A percentile compares a stretch with the other conserved stretches of the same genome.
phyloP scores from a whole-genome alignment of 2,329 filamentous ascomycete genomes.

The Passalora sequoiae region DNA sequence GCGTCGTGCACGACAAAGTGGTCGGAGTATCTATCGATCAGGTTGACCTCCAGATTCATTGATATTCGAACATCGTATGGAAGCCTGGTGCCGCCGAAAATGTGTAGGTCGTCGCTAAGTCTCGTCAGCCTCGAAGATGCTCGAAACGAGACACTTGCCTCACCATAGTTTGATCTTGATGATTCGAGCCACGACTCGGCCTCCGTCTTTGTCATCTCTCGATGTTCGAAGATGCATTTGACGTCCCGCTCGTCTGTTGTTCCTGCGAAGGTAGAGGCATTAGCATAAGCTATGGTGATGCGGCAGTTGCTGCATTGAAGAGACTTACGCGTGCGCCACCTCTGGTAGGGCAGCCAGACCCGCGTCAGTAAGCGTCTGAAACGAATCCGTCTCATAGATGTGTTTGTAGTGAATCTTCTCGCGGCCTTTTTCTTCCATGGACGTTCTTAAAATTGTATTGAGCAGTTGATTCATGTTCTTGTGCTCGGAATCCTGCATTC shows the following conservation, averaged over 20 bases:
- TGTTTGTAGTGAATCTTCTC: slow-evolving; percentile 74
- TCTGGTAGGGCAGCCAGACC: slow-evolving; percentile 56
- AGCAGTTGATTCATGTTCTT: slow-evolving; percentile 77
- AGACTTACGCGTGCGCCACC: too few species aligned
- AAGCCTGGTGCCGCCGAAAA: slow-evolving; percentile 70
- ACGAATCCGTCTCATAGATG: slow-evolving; percentile 74
- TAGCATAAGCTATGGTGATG: too few species aligned
- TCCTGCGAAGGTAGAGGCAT: too few species aligned
- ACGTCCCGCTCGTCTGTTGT: slow-evolving; percentile 36
- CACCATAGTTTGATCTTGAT: slow-evolving; percentile 74
- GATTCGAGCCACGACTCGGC: slow-evolving; percentile 69
- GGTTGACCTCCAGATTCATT: slow-evolving; percentile 85
- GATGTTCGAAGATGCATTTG: slow-evolving; percentile 58
- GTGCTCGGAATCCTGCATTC: slow-evolving; percentile 84
- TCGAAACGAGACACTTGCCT: too few species aligned
- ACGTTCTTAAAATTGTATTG: slow-evolving; percentile 57
- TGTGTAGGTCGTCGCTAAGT: slow-evolving; percentile 69
- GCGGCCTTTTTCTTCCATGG: slow-evolving; percentile 36
- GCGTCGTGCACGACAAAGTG: slow-evolving; percentile 49
- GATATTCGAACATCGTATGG: slow-evolving; percentile 89
- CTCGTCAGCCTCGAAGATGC: too few species aligned
- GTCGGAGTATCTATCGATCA: slow-evolving; percentile 53
- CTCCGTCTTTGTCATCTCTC: slow-evolving; percentile 61
- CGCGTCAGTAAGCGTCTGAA: slow-evolving; percentile 66
- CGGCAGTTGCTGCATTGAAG: too few species aligned